Conservation (phyloP, 176 grass and related monocot genomes). For the Typha latifolia region DNA sequence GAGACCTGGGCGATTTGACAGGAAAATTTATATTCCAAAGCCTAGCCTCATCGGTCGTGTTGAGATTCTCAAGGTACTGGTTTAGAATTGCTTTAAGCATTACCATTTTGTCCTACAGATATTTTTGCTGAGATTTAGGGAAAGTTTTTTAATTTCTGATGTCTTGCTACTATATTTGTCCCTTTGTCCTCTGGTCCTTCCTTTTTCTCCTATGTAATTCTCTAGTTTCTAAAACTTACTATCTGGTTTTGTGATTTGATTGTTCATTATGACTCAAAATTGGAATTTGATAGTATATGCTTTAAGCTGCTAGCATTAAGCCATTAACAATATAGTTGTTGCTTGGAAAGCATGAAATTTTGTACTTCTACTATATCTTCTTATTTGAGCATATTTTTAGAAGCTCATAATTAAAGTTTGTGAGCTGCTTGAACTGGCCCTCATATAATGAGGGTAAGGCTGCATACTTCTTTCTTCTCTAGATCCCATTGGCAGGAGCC, state of each 20-base stretch:
- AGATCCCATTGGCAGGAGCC: no score
- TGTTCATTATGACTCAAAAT: not conserved
- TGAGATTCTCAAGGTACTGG: constrained; percentile 35
- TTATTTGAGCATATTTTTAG: not conserved
- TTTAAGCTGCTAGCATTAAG: not conserved
- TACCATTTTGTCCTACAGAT: not conserved
- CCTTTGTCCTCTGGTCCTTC: no score
- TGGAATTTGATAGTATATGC: not conserved
- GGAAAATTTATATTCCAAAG: constrained; percentile 35
- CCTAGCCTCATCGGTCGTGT: constrained; percentile 31
- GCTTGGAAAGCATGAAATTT: not conserved
- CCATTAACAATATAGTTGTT: not conserved
- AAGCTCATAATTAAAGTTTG: not conserved
- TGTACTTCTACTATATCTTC: not conserved
- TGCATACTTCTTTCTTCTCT: no score
- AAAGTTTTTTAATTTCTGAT: not conserved
- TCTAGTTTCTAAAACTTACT: no score
- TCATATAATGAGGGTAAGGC: no score
- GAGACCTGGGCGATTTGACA: constrained; percentile 30
- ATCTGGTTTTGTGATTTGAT: no score
- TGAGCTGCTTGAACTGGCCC: no score
- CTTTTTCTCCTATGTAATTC: no score
- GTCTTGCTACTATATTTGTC: not conserved
- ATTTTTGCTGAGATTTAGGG: not conserved
- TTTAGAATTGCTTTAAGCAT: not conserved